A percentile compares a stretch with the other conserved stretches of the same genome.
These are phyloP conservation scores for Amaranthus hypochondriacus DNA, from an alignment of 148 eudicot genomes.

Conservation along the genomic window DNA sequence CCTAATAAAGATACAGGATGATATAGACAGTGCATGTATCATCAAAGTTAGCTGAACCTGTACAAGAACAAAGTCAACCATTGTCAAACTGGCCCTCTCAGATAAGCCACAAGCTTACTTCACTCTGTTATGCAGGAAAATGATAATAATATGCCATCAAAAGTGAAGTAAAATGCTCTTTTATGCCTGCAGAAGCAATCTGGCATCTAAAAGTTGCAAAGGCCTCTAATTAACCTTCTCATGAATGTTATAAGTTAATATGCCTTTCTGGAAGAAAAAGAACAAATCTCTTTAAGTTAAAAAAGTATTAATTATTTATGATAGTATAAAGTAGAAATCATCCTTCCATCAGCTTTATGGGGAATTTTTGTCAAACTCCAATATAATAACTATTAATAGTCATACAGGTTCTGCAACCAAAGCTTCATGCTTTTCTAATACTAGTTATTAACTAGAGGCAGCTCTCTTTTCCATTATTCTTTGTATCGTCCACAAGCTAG, in stretches of 20 bases:
- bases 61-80: conserved; percentile 24
- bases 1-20: conserved; percentile 47
- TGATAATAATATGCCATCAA: neutral
- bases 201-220: neutral
- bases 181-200: neutral
- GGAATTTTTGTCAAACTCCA: neutral
- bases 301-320: neutral
- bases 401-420: neutral
- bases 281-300: neutral
- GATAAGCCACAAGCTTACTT: neutral
- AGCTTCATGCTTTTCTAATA: conserved; percentile 1
- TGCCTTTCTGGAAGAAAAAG: neutral
- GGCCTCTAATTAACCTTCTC: neutral
- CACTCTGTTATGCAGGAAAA: neutral
- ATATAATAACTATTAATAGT: neutral
- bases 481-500: neutral
- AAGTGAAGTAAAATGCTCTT: too few relatives aligned
- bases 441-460: neutral
- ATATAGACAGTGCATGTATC: conserved; percentile 32
- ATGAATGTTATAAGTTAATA: neutral
- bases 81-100: neutral
- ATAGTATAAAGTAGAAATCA: neutral
- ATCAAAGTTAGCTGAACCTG: conserved; percentile 47
- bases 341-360: neutral
- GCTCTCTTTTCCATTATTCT: neutral